phyloP scores from a whole-genome alignment of 805 yeast species.

The Saccharomycopsis fodiens region DNA sequence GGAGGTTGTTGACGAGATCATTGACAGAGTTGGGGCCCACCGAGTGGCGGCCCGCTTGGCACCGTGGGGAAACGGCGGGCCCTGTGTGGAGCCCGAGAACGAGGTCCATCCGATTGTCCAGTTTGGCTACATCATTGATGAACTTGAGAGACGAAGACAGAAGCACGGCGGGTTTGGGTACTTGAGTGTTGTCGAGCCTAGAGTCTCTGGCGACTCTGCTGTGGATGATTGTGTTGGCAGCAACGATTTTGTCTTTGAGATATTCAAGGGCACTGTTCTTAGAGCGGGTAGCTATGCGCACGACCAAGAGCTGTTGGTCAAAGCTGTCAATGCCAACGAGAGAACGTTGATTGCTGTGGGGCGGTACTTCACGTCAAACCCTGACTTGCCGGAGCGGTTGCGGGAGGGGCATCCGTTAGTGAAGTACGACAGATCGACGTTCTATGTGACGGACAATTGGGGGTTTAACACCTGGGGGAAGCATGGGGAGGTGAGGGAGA shows the following conservation, averaged over 20 bases:
- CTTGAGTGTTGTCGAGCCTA: constrained; percentile 21
- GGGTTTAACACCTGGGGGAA: constrained; percentile 30
- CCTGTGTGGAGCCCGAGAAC: constrained; percentile 30
- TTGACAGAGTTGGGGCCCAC: constrained; percentile 45
- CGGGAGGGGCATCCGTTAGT: constrained; percentile 28
- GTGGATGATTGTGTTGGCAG: constrained; percentile 26
- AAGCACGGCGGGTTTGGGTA: constrained; percentile 19
- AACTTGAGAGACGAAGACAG: constrained; percentile 18
- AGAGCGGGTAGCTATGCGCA: constrained; percentile 33
- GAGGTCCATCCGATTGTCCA: constrained; percentile 31
- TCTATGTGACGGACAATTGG: constrained; percentile 31
- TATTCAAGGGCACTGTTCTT: constrained; percentile 39
- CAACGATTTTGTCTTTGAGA: constrained; percentile 33
- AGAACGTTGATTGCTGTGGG: constrained; percentile 38
- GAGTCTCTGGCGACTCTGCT: constrained; percentile 25
- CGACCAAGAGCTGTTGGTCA: constrained; percentile 22
- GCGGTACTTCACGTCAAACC: constrained; percentile 33
- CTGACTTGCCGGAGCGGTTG: constrained; percentile 33
- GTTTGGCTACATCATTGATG: constrained; percentile 24
- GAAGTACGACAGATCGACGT: constrained; percentile 33
- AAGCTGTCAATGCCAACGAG: constrained; percentile 29
- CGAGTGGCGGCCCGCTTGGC: constrained; percentile 42
- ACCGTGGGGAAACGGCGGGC: constrained; percentile 37
- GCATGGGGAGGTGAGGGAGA: constrained; percentile 22
- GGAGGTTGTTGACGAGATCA: constrained; percentile 42